Evolutionary conservation across 495 filamentous ascomycete species (phyloP).

Genomic region (Trichoderma erinaceum): DNA sequence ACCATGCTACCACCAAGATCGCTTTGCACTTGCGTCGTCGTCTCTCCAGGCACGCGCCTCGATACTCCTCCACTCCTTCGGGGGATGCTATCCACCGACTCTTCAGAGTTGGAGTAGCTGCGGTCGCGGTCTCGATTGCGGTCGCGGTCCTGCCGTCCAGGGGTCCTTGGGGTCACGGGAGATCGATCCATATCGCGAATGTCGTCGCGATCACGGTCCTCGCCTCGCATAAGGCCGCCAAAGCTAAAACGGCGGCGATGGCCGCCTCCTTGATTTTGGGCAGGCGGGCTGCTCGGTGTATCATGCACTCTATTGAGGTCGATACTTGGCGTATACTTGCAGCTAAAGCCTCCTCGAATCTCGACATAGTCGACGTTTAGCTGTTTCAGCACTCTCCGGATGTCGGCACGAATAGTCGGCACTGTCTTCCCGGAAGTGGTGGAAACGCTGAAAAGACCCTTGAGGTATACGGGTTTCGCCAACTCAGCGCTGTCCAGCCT

Average conservation of each 20-base stretch:
- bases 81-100: conserved; percentile 63
- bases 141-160: conserved; percentile 23
- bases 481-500: conserved; percentile 52
- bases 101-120: conserved; percentile 75
- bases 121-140: conserved; percentile 57
- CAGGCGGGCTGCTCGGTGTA: conserved; percentile 44
- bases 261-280: conserved; percentile 32
- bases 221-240: conserved; percentile 57
- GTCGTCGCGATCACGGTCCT: conserved; percentile 53
- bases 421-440: conserved; percentile 93
- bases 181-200: conserved; percentile 45
- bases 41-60: conserved; percentile 63
- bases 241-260: conserved; percentile 73
- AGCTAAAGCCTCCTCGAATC: conserved; percentile 90
- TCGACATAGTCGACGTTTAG: conserved; percentile 86
- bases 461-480: conserved; percentile 90
- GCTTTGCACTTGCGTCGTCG: conserved; percentile 77
- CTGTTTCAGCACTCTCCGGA: conserved; percentile 82
- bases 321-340: conserved; percentile 81
- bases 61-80: conserved; percentile 33
- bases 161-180: conserved; percentile 41
- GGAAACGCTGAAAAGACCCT: conserved; percentile 94
- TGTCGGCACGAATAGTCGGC: conserved; percentile 75
- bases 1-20: conserved; percentile 75
- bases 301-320: conserved; percentile 68